Conservation (phyloP, 1,284 basidiomycete genomes). For the Boletus semigastroideus region DNA sequence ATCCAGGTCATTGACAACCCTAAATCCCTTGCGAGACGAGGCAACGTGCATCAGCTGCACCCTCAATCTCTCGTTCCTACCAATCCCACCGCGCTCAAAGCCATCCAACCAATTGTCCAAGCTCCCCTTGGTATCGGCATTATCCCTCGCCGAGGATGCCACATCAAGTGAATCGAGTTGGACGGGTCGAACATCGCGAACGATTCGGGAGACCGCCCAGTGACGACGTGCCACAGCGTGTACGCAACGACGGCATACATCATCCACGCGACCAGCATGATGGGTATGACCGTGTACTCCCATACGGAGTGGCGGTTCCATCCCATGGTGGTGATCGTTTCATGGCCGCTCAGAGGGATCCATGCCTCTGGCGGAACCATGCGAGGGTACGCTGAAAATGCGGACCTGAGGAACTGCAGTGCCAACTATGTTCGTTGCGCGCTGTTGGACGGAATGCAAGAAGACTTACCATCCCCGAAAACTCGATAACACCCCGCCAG, state of each 20-base stretch:
- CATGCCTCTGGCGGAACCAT: not conserved
- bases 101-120: not conserved
- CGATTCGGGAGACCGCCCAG: not conserved
- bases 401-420: conserved; percentile 18
- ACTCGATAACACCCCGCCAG: conserved; percentile 21
- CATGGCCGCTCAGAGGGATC: conserved; percentile 1
- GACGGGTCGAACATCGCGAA: conserved; percentile 18
- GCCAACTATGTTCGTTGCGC: not conserved
- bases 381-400: conserved; percentile 9
- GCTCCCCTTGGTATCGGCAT: not conserved
- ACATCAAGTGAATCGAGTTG: conserved; percentile 19
- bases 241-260: conserved; percentile 10
- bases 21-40: not conserved
- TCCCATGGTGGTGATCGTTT: conserved; percentile 12
- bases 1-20: not conserved
- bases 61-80: not conserved
- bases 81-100: not conserved
- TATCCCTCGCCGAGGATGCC: conserved; percentile 7
- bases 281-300: conserved; percentile 9
- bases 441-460: not conserved
- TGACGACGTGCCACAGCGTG: conserved; percentile 8
- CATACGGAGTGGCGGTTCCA: conserved; percentile 7
- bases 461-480: conserved; percentile 12
- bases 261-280: conserved; percentile 11
- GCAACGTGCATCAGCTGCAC: not conserved